A percentile compares a stretch with the other conserved stretches of the same genome.
Evolutionary conservation across 2,329 filamentous ascomycete genomes (phyloP).

Genomic region (Paecilomyces fulvus): DNA sequence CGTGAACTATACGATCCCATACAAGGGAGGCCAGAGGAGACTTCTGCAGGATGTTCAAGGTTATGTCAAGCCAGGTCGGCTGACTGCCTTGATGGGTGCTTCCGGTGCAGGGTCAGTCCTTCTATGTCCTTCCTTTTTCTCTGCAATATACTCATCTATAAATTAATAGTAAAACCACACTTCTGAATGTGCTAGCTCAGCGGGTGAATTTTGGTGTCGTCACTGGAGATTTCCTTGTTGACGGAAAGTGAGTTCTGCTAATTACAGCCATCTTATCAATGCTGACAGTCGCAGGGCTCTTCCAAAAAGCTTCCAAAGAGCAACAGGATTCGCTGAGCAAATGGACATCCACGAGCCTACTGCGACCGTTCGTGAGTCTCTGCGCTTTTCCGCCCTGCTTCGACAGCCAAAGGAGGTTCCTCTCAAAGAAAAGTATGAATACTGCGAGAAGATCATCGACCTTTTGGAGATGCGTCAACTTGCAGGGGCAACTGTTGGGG

Average conservation of each 20-base stretch:
- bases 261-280: background rate
- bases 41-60: slow-evolving; percentile 57
- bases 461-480: slow-evolving; percentile 61
- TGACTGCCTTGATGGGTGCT: slow-evolving; percentile 74
- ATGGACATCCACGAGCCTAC: slow-evolving; percentile 61
- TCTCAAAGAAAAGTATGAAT: slow-evolving; percentile 55
- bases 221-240: slow-evolving; percentile 36
- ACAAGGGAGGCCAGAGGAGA: slow-evolving; percentile 34
- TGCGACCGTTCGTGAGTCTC: slow-evolving; percentile 57
- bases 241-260: slow-evolving; percentile 29
- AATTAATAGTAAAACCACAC: slow-evolving; percentile 37
- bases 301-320: slow-evolving; percentile 43
- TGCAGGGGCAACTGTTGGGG: slow-evolving; percentile 56
- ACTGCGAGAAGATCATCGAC: slow-evolving; percentile 61
- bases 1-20: slow-evolving; percentile 61
- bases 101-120: slow-evolving; percentile 47
- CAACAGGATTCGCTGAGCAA: slow-evolving; percentile 52
- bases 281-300: slow-evolving; percentile 23
- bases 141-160: background rate
- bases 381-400: slow-evolving; percentile 58
- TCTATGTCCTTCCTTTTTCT: background rate
- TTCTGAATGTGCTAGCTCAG: slow-evolving; percentile 40
- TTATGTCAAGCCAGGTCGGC: slow-evolving; percentile 66
- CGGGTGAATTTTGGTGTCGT: slow-evolving; percentile 37
- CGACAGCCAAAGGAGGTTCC: slow-evolving; percentile 52